A percentile compares a stretch with the other conserved stretches of the same genome.
Conservation (phyloP, 148 eudicot species). For the Arbutus unedo region DNA sequence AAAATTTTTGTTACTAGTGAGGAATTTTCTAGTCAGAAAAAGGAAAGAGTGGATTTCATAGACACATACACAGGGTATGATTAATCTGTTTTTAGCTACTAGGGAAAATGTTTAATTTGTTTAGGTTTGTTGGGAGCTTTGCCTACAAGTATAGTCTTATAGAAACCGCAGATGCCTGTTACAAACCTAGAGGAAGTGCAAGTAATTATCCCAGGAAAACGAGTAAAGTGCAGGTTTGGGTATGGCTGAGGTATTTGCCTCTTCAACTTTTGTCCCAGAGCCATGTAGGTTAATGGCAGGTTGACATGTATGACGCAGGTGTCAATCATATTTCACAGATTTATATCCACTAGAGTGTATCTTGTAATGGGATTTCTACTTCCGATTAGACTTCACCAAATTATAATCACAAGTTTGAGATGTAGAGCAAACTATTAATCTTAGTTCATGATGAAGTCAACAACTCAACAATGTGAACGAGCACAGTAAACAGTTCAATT, state of each 20-base stretch:
- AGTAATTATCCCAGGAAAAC: neutral
- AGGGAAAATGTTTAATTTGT: too few species aligned
- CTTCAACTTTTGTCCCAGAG: neutral
- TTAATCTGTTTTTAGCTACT: too few species aligned
- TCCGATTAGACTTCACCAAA: neutral
- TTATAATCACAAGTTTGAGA: neutral
- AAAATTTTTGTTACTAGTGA: too few species aligned
- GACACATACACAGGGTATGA: too few species aligned
- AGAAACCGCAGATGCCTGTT: too few species aligned
- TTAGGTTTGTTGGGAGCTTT: too few species aligned
- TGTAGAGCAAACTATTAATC: neutral
- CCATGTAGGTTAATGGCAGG: neutral
- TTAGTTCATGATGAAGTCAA: neutral
- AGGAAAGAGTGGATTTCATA: too few species aligned
- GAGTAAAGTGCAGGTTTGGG: neutral
- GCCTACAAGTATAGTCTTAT: too few species aligned
- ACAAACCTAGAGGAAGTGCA: too few species aligned
- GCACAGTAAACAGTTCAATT: neutral
- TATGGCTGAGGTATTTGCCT: neutral
- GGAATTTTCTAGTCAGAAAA: too few species aligned
- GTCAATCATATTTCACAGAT: neutral
- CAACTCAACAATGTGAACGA: neutral
- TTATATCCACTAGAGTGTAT: neutral
- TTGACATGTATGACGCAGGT: neutral
- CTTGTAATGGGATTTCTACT: neutral